Evolutionary conservation across 1,284 basidiomycete species (phyloP).

Genomic region (Pseudozyma hubeiensis): DNA sequence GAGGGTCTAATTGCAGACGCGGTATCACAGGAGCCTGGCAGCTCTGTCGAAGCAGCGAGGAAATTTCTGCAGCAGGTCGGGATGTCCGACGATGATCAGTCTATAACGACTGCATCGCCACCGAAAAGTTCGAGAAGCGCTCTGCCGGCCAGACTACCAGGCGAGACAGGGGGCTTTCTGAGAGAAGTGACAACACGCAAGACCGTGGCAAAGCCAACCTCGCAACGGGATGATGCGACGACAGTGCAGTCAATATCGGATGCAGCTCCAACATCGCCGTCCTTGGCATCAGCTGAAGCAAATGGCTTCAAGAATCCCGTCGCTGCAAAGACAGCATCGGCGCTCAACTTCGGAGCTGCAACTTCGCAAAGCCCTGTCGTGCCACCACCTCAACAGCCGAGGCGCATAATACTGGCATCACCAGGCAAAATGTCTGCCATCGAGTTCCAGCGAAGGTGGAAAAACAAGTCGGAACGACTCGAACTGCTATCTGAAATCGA

Average conservation of each 20-base stretch:
- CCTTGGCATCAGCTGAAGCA: no score
- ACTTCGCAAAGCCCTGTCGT: background rate
- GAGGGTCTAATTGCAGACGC: background rate
- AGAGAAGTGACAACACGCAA: slow-evolving; percentile 36
- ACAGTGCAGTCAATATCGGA: background rate
- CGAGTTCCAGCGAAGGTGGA: slow-evolving; percentile 49
- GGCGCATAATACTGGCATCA: background rate
- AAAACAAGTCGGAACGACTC: slow-evolving; percentile 22
- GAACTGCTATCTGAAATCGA: slow-evolving; percentile 18
- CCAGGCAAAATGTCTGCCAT: slow-evolving; percentile 24
- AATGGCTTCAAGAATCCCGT: background rate
- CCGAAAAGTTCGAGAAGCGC: slow-evolving; percentile 5
- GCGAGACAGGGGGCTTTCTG: slow-evolving; percentile 37
- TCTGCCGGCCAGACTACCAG: slow-evolving; percentile 30
- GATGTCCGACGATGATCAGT: slow-evolving; percentile 13
- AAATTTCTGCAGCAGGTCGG: slow-evolving; percentile 37
- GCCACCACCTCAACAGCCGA: background rate
- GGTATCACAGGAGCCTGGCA: slow-evolving; percentile 2
- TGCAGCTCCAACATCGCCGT: background rate
- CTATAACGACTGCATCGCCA: background rate
- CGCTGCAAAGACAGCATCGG: slow-evolving; percentile 28
- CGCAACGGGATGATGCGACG: background rate
- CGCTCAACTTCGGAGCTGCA: slow-evolving; percentile 33
- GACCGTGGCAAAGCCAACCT: slow-evolving; percentile 6
- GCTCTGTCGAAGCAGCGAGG: slow-evolving; percentile 41